Evolutionary conservation across 108 stramenopile genomes (phyloP).

Genomic region (Cyclotella choctawhatcheeana): DNA sequence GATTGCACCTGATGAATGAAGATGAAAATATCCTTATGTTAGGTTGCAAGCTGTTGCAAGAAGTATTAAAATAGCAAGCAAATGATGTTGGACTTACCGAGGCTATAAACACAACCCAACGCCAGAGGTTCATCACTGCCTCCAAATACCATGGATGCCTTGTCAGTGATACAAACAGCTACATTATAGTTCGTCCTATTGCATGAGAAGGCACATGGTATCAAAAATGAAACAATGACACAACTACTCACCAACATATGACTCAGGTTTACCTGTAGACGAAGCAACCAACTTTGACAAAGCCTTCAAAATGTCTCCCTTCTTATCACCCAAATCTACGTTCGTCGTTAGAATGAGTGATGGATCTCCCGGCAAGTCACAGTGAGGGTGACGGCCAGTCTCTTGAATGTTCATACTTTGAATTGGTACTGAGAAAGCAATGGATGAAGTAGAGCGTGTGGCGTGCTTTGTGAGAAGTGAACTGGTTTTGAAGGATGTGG

Average conservation of each 20-base stretch:
- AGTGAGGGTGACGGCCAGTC: constrained; percentile 48
- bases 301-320: constrained; percentile 77
- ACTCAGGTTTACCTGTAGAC: constrained; percentile 78
- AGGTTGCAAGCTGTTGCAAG: not conserved
- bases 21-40: not conserved
- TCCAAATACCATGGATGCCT: constrained; percentile 75
- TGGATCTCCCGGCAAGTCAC: constrained; percentile 79
- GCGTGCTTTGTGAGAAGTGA: no score
- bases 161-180: constrained; percentile 80
- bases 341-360: constrained; percentile 74
- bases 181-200: no score
- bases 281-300: constrained; percentile 28
- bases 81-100: constrained; percentile 43
- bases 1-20: constrained; percentile 43
- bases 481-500: no score
- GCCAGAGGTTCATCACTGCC: constrained; percentile 75
- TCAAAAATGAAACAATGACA: no score
- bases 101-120: constrained; percentile 70
- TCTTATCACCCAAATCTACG: constrained; percentile 80
- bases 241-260: constrained; percentile 65
- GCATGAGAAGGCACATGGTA: not conserved
- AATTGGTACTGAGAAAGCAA: no score
- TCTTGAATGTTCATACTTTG: no score
- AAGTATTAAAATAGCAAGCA: not conserved
- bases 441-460: not conserved